Base-by-base conservation (phyloP, 2,329 filamentous ascomycete genomes). In the Colletotrichum graminicola region DNA sequence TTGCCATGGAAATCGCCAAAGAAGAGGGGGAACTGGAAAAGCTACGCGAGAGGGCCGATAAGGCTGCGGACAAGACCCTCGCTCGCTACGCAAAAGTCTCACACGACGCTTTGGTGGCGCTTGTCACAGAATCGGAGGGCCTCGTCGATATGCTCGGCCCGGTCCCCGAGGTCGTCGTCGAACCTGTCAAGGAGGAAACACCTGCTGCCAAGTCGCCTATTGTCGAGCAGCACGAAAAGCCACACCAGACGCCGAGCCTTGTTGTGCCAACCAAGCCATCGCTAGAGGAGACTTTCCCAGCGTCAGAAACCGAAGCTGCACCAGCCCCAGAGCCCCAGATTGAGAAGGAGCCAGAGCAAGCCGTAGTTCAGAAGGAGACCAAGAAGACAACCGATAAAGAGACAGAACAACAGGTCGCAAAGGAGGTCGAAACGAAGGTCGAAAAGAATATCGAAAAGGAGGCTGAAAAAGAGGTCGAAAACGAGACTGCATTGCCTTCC, bases 1-100 rank as follows among this genome's bases (percentile, higher is more conserved):
- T 90, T 64, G 83, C 85, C 63, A 81, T 81, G 64, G 82, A 89
- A 74, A 88, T 90, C 47, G 77, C 81, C 52, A 86, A 89, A 75
- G 83, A 84, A 2, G 84, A 89, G 71, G 79, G 79, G 0, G 83
- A 87, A 65, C 75, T 90, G 39, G 82, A 82, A 69, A 85, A 84
- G 61, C 77, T 89, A 8, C 81, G 85, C 66, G 77, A 76, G 4
- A 75, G 82, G 67, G 75, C 81, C 71, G 75, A 84, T 69, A 73
- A 77, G 73, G 67, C 85, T 71, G 76, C 83, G 55, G 80, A 81
- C 21, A 80, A 83, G 54, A 82, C 85, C 1, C 80, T 87, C 16
- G 77, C 81, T 34, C 84, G 84, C 3, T 87, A 86, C 72, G 84
- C 84, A 3, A 78, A 82, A 10, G 75, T 87, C 23, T 84, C 86